A percentile compares a stretch with the other conserved stretches of the same genome.
These are phyloP conservation scores for Diaporthe sp. DNA, from an alignment of 2,329 filamentous ascomycete genomes.

Conservation along the genomic window DNA sequence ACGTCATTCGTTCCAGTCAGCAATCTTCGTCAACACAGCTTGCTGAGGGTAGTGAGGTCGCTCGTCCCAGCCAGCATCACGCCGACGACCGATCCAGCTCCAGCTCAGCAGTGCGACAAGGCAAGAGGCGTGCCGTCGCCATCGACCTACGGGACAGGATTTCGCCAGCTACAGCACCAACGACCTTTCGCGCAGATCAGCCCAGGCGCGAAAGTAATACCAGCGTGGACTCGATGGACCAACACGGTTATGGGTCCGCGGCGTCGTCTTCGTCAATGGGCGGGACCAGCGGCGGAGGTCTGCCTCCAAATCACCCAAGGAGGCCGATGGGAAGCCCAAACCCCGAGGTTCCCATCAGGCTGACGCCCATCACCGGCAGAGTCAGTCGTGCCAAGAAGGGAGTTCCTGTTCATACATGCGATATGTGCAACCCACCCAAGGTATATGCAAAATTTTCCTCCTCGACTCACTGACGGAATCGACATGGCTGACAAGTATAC, in stretches of 20 bases:
- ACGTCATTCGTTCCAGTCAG: conserved; percentile 52
- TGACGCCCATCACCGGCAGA: conserved; percentile 66
- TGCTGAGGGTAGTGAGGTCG: conserved; percentile 38
- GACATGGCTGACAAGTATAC: conserved; percentile 37
- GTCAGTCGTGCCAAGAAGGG: conserved; percentile 70
- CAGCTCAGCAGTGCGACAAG: conserved; percentile 29
- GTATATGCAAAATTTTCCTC: conserved; percentile 44
- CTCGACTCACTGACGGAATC: not conserved
- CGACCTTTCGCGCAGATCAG: conserved; percentile 41
- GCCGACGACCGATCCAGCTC: conserved; percentile 40
- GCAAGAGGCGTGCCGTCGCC: conserved; percentile 38
- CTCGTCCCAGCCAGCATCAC: conserved; percentile 40
- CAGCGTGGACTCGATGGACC: conserved; percentile 63
- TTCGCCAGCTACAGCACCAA: conserved; percentile 33
- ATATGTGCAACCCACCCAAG: conserved; percentile 63
- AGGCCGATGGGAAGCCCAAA: conserved; percentile 53
- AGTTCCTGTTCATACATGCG: conserved; percentile 66
- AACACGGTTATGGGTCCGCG: conserved; percentile 46
- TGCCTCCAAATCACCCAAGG: conserved; percentile 45
- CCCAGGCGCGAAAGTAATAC: conserved; percentile 55
- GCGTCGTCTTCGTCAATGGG: conserved; percentile 47
- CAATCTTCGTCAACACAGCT: conserved; percentile 37
- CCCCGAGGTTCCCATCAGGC: conserved; percentile 56
- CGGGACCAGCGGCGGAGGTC: conserved; percentile 38
- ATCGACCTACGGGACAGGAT: conserved; percentile 29